Conservation (phyloP, 805 yeast genomes). For the Cyberlindnera suaveolens region DNA sequence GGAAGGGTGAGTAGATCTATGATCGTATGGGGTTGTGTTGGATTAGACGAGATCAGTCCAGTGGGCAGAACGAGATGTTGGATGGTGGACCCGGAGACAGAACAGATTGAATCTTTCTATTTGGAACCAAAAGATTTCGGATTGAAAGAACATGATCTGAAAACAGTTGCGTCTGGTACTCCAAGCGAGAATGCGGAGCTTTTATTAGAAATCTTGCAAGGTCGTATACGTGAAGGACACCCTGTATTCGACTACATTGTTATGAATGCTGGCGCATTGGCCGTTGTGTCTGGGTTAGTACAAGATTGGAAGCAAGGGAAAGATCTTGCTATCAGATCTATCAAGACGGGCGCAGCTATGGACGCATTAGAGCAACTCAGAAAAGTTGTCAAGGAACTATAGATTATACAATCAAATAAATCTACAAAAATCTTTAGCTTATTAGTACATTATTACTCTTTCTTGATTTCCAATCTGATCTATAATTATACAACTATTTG, state of each 20-base stretch:
- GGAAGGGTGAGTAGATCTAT: slow-evolving; percentile 48
- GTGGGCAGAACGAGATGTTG: slow-evolving; percentile 78
- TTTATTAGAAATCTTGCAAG: slow-evolving; percentile 37
- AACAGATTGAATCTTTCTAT: slow-evolving; percentile 35
- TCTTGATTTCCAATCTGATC: too few relatives aligned
- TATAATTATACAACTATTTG: background rate
- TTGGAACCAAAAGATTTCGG: slow-evolving; percentile 78
- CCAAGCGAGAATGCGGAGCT: slow-evolving; percentile 76
- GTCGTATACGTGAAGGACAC: slow-evolving; percentile 41
- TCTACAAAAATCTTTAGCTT: too few relatives aligned
- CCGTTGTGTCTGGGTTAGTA: slow-evolving; percentile 68
- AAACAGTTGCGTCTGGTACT: slow-evolving; percentile 73
- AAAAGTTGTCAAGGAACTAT: background rate
- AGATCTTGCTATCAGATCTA: slow-evolving; percentile 59
- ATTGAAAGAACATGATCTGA: slow-evolving; percentile 62
- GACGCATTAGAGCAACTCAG: slow-evolving; percentile 38
- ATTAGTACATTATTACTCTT: too few relatives aligned
- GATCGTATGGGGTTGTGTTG: slow-evolving; percentile 91
- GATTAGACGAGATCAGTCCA: slow-evolving; percentile 92
- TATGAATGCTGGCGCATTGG: slow-evolving; percentile 82
- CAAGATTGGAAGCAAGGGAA: slow-evolving; percentile 75
- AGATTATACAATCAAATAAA: background rate
- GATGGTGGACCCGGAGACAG: slow-evolving; percentile 47
- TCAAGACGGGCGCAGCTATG: slow-evolving; percentile 61
- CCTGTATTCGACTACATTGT: slow-evolving; percentile 88